Percentiles rank a stretch among this genome's conserved stretches.
phyloP scores from a whole-genome alignment of 1,284 basidiomycete species.

The Trametes versicolor region DNA sequence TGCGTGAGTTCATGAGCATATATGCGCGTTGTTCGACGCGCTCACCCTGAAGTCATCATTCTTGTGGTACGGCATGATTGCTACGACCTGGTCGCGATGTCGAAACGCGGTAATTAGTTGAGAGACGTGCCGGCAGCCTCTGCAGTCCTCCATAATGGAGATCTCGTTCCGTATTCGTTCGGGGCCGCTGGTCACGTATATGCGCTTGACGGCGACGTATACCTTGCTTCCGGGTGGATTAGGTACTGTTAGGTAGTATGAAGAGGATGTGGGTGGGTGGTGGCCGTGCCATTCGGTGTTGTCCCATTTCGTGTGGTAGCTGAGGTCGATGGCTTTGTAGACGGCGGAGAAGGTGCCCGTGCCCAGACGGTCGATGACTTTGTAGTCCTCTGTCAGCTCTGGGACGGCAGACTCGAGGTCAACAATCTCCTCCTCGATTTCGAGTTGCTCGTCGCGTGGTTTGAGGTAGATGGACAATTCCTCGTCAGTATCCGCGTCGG shows the following conservation, averaged over 20 bases:
- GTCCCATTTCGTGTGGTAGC: slow-evolving; percentile 81
- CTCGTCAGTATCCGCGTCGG: slow-evolving; percentile 61
- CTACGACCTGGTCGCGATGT: slow-evolving; percentile 92
- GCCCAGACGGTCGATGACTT: slow-evolving; percentile 90
- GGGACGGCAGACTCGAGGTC: slow-evolving; percentile 72
- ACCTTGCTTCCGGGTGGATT: slow-evolving; percentile 59
- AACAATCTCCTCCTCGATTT: slow-evolving; percentile 81
- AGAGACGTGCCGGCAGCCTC: slow-evolving; percentile 86
- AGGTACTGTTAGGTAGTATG: slow-evolving; percentile 63
- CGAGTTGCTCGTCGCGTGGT: slow-evolving; percentile 74
- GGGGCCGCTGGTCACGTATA: slow-evolving; percentile 96
- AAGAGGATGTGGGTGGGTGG: slow-evolving; percentile 67
- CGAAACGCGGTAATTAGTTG: slow-evolving; percentile 97
- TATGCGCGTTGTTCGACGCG: background rate
- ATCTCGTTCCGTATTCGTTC: slow-evolving; percentile 95
- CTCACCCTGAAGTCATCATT: slow-evolving; percentile 92
- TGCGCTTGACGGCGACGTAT: slow-evolving; percentile 96
- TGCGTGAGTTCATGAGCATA: slow-evolving; percentile 23
- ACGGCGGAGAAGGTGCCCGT: slow-evolving; percentile 99
- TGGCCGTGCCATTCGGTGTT: slow-evolving; percentile 84
- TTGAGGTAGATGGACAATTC: slow-evolving; percentile 65
- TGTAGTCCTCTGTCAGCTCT: slow-evolving; percentile 75
- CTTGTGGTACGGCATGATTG: slow-evolving; percentile 93
- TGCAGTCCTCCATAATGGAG: slow-evolving; percentile 87
- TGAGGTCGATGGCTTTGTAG: slow-evolving; percentile 93